These are phyloP conservation scores for Elaeis oleifera DNA, from an alignment of 202 grass and related monocot species.

Conservation along the genomic window DNA sequence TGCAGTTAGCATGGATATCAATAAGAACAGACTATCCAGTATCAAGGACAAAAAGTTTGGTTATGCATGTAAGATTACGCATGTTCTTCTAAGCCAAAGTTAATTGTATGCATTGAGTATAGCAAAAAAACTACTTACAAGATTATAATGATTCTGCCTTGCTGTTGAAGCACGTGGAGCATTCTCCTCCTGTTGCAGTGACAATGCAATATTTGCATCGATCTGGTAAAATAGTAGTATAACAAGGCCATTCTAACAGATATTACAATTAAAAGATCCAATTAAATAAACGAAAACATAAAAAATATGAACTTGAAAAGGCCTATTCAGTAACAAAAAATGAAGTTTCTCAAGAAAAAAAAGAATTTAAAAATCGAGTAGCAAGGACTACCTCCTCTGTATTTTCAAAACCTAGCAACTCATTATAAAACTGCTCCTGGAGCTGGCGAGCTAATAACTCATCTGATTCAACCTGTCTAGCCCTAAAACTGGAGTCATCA, in stretches of 20 bases:
- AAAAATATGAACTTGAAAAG: not conserved
- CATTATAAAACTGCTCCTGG: slow-evolving; percentile 78
- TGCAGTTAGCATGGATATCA: too few relatives aligned
- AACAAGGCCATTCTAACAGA: slow-evolving; percentile 8
- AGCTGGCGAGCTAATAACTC: slow-evolving; percentile 79
- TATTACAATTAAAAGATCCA: not conserved
- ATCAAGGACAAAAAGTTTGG: too few relatives aligned
- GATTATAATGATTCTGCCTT: slow-evolving; percentile 18
- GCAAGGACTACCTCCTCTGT: slow-evolving; percentile 36
- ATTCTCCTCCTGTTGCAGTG: slow-evolving; percentile 66
- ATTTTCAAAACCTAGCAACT: slow-evolving; percentile 36
- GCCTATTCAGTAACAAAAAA: not conserved
- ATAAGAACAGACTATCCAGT: too few relatives aligned
- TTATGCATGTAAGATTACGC: too few relatives aligned
- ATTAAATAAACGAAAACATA: not conserved
- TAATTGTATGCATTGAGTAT: too few relatives aligned
- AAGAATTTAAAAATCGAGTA: slow-evolving; percentile 5
- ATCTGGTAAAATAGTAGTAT: slow-evolving; percentile 30
- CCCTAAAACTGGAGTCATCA: slow-evolving; percentile 20
- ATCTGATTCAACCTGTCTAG: slow-evolving; percentile 63
- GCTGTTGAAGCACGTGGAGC: slow-evolving; percentile 13
- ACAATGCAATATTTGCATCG: slow-evolving; percentile 64
- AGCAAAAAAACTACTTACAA: slow-evolving; percentile 23
- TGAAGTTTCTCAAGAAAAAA: not conserved
- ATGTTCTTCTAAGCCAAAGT: too few relatives aligned